Evolutionary conservation across 2,329 filamentous ascomycete genomes (phyloP), one percentile per base, ranked within the genome.

Genomic region (Dactylonectria estremocensis): DNA sequence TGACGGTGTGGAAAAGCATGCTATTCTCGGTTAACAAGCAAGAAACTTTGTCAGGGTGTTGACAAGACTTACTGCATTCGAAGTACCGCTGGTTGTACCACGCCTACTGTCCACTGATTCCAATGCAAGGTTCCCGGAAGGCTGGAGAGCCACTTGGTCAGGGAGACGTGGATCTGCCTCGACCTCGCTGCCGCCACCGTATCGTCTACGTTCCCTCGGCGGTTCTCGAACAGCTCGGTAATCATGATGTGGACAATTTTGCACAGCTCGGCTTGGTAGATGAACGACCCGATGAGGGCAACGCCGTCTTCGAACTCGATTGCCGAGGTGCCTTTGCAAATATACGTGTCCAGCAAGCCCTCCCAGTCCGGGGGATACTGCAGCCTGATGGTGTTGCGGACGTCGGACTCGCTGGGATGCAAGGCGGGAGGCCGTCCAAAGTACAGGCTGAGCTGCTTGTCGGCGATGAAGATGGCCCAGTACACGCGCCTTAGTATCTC

Each of bases 181-280:
- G 83, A 81, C 13, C 81, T 82, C 11, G 81, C 80, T 22, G 82
- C 83, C 18, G 83, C 77, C 3, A 83, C 79, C 1, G 80, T 78
- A 16, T 80, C 74, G 62, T 84, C 82, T 1, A 82, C 78, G 50
- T 81, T 82, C 6, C 77, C 78, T 40, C 80, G 78, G 8, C 84
- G 80, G 60, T 87, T 87, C 71, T 87, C 84, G 61, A 86, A 87
- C 5, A 87, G 73, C 60, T 86, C 84, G 1, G 83, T 84, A 61
- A 87, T 86, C 80, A 87, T 85, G 40, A 76, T 78, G 67, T 87
- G 85, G 8, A 84, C 76, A 46, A 86, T 85, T 71, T 86, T 86
- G 71, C 81, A 81, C 2, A 87, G 77, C 66, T 86, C 84, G 5
- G 82, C 83, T 22, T 83, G 82, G 66, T 86, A 83, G 13, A 85